Percentiles rank a stretch among this genome's conserved stretches.
phyloP scores from a whole-genome alignment of 768 basidiomycete genomes.

The Leccinum obscurum region DNA sequence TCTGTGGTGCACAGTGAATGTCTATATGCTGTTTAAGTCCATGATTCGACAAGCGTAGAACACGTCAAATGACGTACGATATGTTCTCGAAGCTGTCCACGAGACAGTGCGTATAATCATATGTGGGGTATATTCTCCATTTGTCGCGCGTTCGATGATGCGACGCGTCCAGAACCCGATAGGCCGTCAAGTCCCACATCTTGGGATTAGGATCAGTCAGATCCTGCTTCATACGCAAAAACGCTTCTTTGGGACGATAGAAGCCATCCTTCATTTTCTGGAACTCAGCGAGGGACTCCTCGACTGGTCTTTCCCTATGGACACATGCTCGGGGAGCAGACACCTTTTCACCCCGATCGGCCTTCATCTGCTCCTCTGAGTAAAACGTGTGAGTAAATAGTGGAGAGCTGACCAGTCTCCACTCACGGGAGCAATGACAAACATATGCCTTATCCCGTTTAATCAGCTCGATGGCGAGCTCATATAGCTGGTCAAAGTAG shows the following conservation, averaged over 20 bases:
- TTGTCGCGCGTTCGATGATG: constrained; percentile 92
- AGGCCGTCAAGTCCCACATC: constrained; percentile 99
- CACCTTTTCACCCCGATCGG: constrained; percentile 81
- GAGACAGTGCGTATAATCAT: constrained; percentile 98
- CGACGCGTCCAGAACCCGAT: constrained; percentile 85
- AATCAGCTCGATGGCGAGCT: constrained; percentile 85
- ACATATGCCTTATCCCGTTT: constrained; percentile 92
- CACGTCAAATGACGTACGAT: constrained; percentile 61
- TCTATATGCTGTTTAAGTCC: constrained; percentile 39
- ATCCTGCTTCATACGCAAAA: constrained; percentile 97
- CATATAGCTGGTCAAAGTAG: constrained; percentile 86
- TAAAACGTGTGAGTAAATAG: constrained; percentile 3
- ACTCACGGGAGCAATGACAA: constrained; percentile 92
- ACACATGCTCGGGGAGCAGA: constrained; percentile 79
- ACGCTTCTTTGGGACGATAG: constrained; percentile 90
- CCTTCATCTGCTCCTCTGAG: constrained; percentile 89
- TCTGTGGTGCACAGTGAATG: constrained; percentile 97
- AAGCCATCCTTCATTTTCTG: constrained; percentile 89
- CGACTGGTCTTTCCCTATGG: constrained; percentile 85
- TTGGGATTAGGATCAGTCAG: constrained; percentile 90
- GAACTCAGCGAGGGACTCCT: constrained; percentile 87
- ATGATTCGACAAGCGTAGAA: not conserved
- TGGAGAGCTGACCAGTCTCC: not conserved
- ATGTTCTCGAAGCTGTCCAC: constrained; percentile 99
- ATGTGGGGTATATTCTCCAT: constrained; percentile 98